Evolutionary conservation across 2,329 filamentous ascomycete genomes (phyloP).

Genomic region (Arthrobotrys pseudoclavata): DNA sequence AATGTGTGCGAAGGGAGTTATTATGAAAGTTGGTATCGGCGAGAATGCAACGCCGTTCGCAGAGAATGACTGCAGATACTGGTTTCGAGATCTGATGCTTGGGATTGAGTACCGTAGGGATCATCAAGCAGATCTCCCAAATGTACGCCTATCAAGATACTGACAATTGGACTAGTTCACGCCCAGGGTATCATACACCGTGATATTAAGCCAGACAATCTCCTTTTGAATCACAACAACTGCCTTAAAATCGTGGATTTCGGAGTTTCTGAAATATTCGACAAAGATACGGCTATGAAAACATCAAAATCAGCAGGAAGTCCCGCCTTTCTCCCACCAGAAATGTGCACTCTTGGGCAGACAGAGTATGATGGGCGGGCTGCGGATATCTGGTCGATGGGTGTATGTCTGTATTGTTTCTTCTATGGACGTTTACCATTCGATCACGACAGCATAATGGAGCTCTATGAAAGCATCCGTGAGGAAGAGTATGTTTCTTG

Average conservation of each 20-base stretch:
- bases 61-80: conserved; percentile 84
- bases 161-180: conserved; percentile 75
- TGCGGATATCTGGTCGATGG: conserved; percentile 99
- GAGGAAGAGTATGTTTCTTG: conserved; percentile 70
- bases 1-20: conserved; percentile 97
- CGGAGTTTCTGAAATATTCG: conserved; percentile 99
- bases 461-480: conserved; percentile 90
- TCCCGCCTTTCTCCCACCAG: conserved; percentile 92
- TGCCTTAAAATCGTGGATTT: conserved; percentile 98
- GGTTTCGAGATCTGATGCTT: conserved; percentile 94
- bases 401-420: conserved; percentile 91
- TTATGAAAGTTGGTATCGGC: conserved; percentile 95
- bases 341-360: conserved; percentile 88
- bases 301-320: conserved; percentile 94
- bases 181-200: conserved; percentile 94
- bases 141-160: conserved; percentile 51
- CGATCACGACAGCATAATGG: conserved; percentile 80
- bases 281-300: conserved; percentile 87
- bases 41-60: conserved; percentile 85
- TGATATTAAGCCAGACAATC: conserved; percentile 98
- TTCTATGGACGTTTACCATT: conserved; percentile 91
- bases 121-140: conserved; percentile 61
- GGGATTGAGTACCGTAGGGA: conserved; percentile 89
- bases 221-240: conserved; percentile 88
- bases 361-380: conserved; percentile 89